Base-by-base conservation (phyloP, 2,329 filamentous ascomycete species). In the Calonectria pteridis region DNA sequence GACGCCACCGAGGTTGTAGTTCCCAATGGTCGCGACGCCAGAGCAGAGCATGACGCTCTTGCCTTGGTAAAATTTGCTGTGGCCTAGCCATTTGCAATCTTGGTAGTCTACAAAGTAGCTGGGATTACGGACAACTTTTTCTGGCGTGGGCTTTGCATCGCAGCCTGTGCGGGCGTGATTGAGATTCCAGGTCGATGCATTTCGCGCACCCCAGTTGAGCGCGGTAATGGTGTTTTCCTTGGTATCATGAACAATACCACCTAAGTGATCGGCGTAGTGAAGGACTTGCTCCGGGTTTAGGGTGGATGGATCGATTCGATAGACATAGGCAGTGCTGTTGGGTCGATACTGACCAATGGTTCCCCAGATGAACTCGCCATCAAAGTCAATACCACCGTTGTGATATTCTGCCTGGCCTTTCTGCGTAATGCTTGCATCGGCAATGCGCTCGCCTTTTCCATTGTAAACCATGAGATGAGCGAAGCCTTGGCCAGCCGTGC, bases 21-120 rank as follows among this genome's bases (percentile, higher is more conserved):
- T 79, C 16, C 79, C 80, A 16, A 87, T 71, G 5, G 81, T 84
- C 6, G 86, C 84, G 10, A 89, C 84, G 1, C 88, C 87, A 0
- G 85, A 85, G 74, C 87, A 89, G 18, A 89, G 82, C 86, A 88
- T 88, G 13, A 89, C 79, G 18, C 84, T 82, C 46, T 83, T 82
- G n/a, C 73, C 77, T n/a, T 75, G 75, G 62, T 86, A 86, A 7
- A 80, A 73, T 13, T 77, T 73, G 18, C 84, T 83, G 75, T 83
- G 84, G 5, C 87, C 88, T 0, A 89, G 81, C 78, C 85, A 88
- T 76, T 89, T 89, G 81, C 87, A 89, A 82, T 89, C 88, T 78
- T 89, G 87, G 76, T 89, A 89, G 73, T 89, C 88, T 69, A 87
- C 78, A 77, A 84, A 89, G 76, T 86, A 84, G 43, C 81, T 85